A percentile compares a stretch with the other conserved stretches of the same genome.
Conservation (phyloP, 306 rosid genomes). For the Lathyrus tuberosus region DNA sequence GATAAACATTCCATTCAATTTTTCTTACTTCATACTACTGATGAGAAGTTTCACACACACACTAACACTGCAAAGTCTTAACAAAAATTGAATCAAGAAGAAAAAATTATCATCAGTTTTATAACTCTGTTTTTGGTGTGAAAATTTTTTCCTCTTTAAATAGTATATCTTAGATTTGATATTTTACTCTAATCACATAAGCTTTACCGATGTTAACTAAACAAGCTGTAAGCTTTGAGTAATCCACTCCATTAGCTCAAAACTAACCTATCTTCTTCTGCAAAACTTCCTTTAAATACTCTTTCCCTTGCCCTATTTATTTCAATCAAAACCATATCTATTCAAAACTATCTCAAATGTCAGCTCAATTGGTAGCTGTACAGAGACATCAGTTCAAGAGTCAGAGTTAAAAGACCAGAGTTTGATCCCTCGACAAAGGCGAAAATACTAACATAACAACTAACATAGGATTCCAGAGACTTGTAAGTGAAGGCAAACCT, state of each 20-base stretch:
- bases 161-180: slow-evolving; percentile 8
- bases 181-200: not conserved
- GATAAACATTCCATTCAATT: not conserved
- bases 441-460: too few species aligned
- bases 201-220: slow-evolving; percentile 14
- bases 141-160: slow-evolving; percentile 1
- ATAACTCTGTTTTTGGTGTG: not conserved
- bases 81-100: slow-evolving; percentile 6
- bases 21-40: not conserved
- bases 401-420: too few species aligned
- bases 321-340: too few species aligned
- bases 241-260: slow-evolving; percentile 4
- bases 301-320: slow-evolving; percentile 59
- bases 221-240: slow-evolving; percentile 11
- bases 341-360: too few species aligned
- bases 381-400: too few species aligned
- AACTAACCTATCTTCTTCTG: slow-evolving; percentile 38
- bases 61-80: not conserved
- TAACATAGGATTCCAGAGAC: too few species aligned
- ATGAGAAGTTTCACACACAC: not conserved
- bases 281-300: slow-evolving; percentile 46
- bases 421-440: too few species aligned
- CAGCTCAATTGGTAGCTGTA: too few species aligned
- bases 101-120: not conserved
- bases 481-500: too few species aligned